Percentiles rank a stretch among this genome's conserved stretches.
Conservation (phyloP, 116 monocot genomes). For the Dioscorea cayenensis region DNA sequence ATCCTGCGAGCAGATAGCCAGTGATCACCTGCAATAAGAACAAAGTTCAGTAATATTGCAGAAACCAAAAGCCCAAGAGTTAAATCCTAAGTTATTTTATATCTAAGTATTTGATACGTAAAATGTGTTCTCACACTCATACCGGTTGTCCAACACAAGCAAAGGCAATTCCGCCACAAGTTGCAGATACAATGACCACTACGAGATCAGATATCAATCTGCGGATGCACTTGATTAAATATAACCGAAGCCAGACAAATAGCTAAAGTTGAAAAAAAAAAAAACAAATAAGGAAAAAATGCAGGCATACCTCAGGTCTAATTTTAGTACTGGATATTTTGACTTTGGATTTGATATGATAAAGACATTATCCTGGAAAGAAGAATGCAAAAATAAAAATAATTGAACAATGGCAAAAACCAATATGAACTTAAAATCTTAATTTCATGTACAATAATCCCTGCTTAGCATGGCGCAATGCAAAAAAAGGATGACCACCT, state of each 20-base stretch:
- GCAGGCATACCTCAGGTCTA: constrained; percentile 70
- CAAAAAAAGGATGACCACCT: constrained; percentile 33
- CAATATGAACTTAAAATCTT: neutral
- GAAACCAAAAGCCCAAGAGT: neutral
- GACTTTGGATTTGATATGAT: constrained; percentile 99
- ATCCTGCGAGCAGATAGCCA: constrained; percentile 97
- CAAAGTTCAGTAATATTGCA: constrained; percentile 1
- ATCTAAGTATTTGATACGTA: neutral
- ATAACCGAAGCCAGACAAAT: neutral
- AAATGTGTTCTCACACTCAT: constrained; percentile 7
- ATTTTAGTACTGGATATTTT: constrained; percentile 87
- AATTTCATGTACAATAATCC: neutral
- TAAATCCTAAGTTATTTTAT: neutral
- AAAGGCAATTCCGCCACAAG: constrained; percentile 98
- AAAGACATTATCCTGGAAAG: constrained; percentile 92
- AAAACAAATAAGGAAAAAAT: too few species aligned
- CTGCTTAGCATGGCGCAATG: neutral
- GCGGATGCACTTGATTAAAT: constrained; percentile 5
- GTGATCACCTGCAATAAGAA: constrained; percentile 70
- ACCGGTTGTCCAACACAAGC: constrained; percentile 97
- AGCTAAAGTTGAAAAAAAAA: neutral
- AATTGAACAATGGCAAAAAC: neutral
- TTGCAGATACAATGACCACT: constrained; percentile 93
- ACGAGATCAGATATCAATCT: constrained; percentile 99
- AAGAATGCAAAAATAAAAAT: neutral